Evolutionary conservation across 2,329 filamentous ascomycete species (phyloP), one percentile per base, ranked within the genome.

Genomic region (Fusarium verrucosum): DNA sequence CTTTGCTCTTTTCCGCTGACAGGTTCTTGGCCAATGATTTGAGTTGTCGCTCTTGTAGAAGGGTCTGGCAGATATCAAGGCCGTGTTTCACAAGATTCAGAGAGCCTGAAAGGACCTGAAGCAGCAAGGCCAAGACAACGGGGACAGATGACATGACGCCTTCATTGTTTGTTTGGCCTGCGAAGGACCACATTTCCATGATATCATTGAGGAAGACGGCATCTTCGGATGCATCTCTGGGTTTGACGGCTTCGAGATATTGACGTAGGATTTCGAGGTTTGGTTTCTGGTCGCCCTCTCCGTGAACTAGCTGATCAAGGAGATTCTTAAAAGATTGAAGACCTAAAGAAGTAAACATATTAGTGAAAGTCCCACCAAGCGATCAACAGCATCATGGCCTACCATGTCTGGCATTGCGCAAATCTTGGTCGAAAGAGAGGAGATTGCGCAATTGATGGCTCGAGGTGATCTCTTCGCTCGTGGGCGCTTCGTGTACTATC

Each of bases 121-220:
- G 81, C 41, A 98, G 84, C 19, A 97, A 83, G 3, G 92, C 92
- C 26, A 99, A 80, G 9, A 93, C 89, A 2, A 94, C 91, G 3
- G 91, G 88, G 4, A 95, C 87, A 9, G 92, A 87, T 2, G 93
- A 94, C 73, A 95, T 85, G 58, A 97, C 81, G 51, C 88, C 86
- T 57, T 97, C 93, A 68, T 94, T 90, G 73, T 92, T 92, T 66
- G 87, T 87, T 74, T 92, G 89, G 26, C 88, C 87, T 5, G 91
- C 93, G 79, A 91, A 93, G 43, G 87, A 88, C 94, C 94, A 98
- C 58, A 89, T 92, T 70, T 96, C 91, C 78, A 96, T 91, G 35
- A 98, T 80, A 70, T 97, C 92, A 3, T 85, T 80, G 26, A 98
- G 85, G 68, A 89, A 92, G 22, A 89, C 81, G 8, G 85, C 82